phyloP scores from a whole-genome alignment of 1,284 basidiomycete genomes.

The Schizopora paradoxa region DNA sequence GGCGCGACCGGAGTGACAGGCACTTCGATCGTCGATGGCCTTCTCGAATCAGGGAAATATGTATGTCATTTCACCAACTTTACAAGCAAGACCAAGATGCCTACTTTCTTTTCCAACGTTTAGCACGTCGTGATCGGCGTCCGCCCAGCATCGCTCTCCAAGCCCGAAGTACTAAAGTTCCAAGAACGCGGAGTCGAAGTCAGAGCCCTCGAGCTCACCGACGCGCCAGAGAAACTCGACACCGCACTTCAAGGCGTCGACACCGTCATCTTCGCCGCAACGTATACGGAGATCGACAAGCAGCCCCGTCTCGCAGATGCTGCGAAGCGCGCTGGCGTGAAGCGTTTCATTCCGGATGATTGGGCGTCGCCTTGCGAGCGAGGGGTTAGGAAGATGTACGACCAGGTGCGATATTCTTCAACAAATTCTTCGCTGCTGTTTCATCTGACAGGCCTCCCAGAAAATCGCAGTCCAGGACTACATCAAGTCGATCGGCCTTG shows the following conservation, averaged over 20 bases:
- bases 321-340: neutral
- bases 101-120: too few relatives aligned
- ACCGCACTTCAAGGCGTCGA: neutral
- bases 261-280: neutral
- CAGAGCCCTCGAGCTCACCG: too few relatives aligned
- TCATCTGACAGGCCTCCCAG: neutral
- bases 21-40: neutral
- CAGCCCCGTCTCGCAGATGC: neutral
- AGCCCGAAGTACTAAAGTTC: neutral
- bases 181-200: neutral
- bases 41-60: constrained; percentile 2
- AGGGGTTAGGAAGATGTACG: neutral
- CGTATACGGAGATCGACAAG: neutral
- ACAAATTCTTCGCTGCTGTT: neutral
- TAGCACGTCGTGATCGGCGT: neutral
- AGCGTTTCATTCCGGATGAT: constrained; percentile 1
- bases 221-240: too few relatives aligned
- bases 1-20: constrained; percentile 9
- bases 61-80: too few relatives aligned
- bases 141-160: neutral
- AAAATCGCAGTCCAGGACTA: neutral
- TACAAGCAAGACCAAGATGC: too few relatives aligned
- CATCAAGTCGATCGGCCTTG: neutral
- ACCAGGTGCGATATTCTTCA: neutral
- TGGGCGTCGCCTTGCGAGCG: neutral